phyloP scores from a whole-genome alignment of 805 yeast species.

The Wickerhamiella kazuoi region DNA sequence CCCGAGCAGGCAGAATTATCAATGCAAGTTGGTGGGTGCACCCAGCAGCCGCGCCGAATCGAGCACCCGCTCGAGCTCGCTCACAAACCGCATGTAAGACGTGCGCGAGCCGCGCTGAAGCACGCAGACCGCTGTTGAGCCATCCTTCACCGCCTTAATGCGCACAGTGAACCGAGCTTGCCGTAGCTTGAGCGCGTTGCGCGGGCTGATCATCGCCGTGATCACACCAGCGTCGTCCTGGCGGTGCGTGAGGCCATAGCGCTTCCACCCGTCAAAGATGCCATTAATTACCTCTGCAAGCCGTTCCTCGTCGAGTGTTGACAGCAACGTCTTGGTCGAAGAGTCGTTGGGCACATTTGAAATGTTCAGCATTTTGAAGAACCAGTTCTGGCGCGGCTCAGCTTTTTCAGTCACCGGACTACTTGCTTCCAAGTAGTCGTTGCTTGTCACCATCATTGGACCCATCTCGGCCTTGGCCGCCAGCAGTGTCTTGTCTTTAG shows the following conservation, averaged over 20 bases:
- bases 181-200: constrained; percentile 21
- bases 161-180: constrained; percentile 17
- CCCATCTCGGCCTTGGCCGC: neutral
- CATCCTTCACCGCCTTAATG: constrained; percentile 9
- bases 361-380: constrained; percentile 19
- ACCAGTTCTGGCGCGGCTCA: constrained; percentile 23
- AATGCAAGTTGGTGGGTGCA: neutral
- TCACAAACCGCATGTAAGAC: constrained; percentile 16
- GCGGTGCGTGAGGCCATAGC: constrained; percentile 21
- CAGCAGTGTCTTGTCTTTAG: neutral
- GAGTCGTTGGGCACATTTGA: constrained; percentile 5
- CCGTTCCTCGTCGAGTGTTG: constrained; percentile 15
- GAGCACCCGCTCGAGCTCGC: constrained; percentile 18
- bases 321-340: constrained; percentile 14
- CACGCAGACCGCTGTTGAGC: constrained; percentile 13
- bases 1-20: no score
- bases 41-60: constrained; percentile 6
- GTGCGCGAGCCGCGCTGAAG: constrained; percentile 18
- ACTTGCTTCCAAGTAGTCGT: neutral
- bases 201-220: constrained; percentile 20
- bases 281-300: constrained; percentile 18
- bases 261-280: constrained; percentile 21
- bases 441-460: constrained; percentile 1
- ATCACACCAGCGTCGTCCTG: constrained; percentile 14
- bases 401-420: constrained; percentile 2